Base-by-base conservation (phyloP, 2,329 filamentous ascomycete genomes). In the Botrytis galanthina region DNA sequence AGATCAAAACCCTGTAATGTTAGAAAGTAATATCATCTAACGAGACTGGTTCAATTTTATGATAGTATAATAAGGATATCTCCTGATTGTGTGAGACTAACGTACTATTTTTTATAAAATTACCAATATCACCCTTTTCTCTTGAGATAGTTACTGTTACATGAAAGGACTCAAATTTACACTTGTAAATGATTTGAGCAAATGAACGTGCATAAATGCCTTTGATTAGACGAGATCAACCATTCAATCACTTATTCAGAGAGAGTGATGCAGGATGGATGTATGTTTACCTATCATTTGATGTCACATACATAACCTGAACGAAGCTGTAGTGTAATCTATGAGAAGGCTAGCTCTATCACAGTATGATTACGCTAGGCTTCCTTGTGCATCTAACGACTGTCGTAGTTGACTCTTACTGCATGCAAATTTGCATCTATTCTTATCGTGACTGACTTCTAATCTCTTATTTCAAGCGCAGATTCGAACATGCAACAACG, bases 261-360 rank as follows among this genome's bases (percentile, higher is more conserved):
- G 22, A 14, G 1, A n/a, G 1, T 51, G 1, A 51, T 4, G 10
- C 3, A n/a, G 48, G 48, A 51, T 14, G 8, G 48, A 51, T 51
- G 1, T 14, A 51, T n/a, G n/a, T n/a, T n/a, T n/a, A n/a, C n/a
- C n/a, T n/a, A 1, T 6, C 10, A n/a, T 51, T 51, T 51, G 26
- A 14, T 51, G 0, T 6, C 12, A 51, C 4, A 0, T 1, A 14
- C 4, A 51, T 51, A 26, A n/a, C 10, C 10, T 51, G 7, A 1
- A 14, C 1, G 2, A 10, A 1, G n/a, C 48, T 4, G 48, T n/a
- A 51, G 10, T 51, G 5, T n/a, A 51, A 10, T 51, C 22, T 51
- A 51, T 51, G 10, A n/a, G 10, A n/a, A 51, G 9, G 9, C 9
- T 18, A 48, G 22, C 3, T 4, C 46, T 26, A 1, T 48, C 9